Base-by-base conservation (phyloP, 371 early-diverging fungal species). In the Spiromyces aspiralis region DNA sequence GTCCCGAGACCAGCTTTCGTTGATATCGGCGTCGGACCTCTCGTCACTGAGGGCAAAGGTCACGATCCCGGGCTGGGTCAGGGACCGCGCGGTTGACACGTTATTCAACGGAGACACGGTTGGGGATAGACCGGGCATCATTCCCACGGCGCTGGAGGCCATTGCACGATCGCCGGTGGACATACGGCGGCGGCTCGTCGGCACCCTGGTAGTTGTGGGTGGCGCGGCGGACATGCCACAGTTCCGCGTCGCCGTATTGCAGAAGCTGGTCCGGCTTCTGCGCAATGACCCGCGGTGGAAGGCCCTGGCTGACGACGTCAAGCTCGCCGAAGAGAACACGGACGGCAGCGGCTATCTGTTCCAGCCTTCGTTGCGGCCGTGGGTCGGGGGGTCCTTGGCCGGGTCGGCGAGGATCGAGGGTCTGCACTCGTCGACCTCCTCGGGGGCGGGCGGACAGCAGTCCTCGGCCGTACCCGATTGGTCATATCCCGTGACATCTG, bases 31-130 rank as follows among this genome's bases (percentile, higher is more conserved):
- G 35, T 35, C 35, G 16, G 6, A 6, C 35, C 16, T 16, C 6
- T 35, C 35, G 16, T 10, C 16, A 16, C 35, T 35, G 6, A 35
- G 16, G 35, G n/a, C 43, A 0, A 43, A 25, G 2, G 4, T 86
- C 48, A 60, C 59, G 23, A 66, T 93, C 19, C 94, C 94, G 13
- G 83, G 85, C 0, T 93, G 92, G 92, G 71, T 93, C 21, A 76
- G 89, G 2, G 91, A 86, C 56, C 77, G 86, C 25, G 78, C 87
- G 0, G 75, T 76, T 2, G 94, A 90, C 51, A 76, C 86, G 0
- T 55, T 91, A 25, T 84, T 90, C 68, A 80, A 80, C 25, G 90
- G 90, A 0, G 85, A 87, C 57, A 80, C 79, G 28, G 82, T 84
- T 28, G 73, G 79, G 27, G 59, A 57, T 56, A 28, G 48, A 21